Evolutionary conservation across 2,329 filamentous ascomycete species (phyloP).

Genomic region (Stachybotrys elegans): DNA sequence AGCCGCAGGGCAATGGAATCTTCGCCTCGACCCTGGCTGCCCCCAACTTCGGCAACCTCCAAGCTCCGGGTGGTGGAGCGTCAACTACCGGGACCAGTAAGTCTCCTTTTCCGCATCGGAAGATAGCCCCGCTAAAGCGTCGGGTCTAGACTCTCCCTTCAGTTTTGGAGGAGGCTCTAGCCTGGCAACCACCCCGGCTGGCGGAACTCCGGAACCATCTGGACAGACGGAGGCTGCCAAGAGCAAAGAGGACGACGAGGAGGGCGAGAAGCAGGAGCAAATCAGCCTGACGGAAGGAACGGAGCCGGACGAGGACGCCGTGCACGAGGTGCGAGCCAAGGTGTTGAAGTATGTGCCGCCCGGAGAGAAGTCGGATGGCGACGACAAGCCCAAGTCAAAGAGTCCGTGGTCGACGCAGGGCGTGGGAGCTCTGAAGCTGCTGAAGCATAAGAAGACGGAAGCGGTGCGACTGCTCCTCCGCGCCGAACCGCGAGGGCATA

Average conservation of each 20-base stretch:
- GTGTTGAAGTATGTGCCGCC: slow-evolving; percentile 55
- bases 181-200: slow-evolving; percentile 54
- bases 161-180: slow-evolving; percentile 56
- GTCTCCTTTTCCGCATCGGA: slow-evolving; percentile 35
- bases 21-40: slow-evolving; percentile 30
- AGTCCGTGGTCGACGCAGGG: slow-evolving; percentile 66
- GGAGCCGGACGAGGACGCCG: slow-evolving; percentile 66
- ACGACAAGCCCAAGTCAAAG: slow-evolving; percentile 40
- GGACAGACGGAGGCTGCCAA: slow-evolving; percentile 37
- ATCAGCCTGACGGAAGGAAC: slow-evolving; percentile 63
- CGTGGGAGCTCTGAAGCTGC: slow-evolving; percentile 64
- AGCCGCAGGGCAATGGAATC: slow-evolving; percentile 21
- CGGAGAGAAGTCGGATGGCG: slow-evolving; percentile 39
- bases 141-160: slow-evolving; percentile 48
- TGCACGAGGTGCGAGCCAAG: slow-evolving; percentile 68
- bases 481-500: slow-evolving; percentile 67
- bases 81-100: slow-evolving; percentile 43
- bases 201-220: slow-evolving; percentile 54
- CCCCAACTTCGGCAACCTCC: slow-evolving; percentile 32
- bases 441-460: slow-evolving; percentile 67
- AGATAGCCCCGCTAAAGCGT: slow-evolving; percentile 41
- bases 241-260: slow-evolving; percentile 39
- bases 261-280: slow-evolving; percentile 59
- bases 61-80: slow-evolving; percentile 35
- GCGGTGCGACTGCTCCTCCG: slow-evolving; percentile 65